Evolutionary conservation across 495 filamentous ascomycete genomes (phyloP), one percentile per base, ranked within the genome.

Genomic region (Talaromyces wortmannii): DNA sequence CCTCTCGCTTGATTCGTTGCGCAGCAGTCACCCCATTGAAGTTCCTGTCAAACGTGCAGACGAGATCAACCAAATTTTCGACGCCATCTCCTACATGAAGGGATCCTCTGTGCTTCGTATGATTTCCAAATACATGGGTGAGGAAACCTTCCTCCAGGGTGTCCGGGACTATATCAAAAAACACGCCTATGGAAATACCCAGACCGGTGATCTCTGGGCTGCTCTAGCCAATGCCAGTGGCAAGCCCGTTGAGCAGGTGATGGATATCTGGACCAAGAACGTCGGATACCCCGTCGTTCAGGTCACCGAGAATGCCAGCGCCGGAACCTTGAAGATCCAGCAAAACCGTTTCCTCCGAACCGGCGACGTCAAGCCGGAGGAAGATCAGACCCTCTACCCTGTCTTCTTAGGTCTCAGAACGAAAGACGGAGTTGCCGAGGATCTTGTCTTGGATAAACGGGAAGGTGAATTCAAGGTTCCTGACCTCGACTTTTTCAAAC

Each of bases 51-150:
- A 96, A 78, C 84, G 84, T 55, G 91, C 92, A 36, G 89, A 95
- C 59, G 91, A 97, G 70, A 90, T 98, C 71, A 95, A 96, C 72
- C 92, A 98, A 74, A 96, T 98, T 64, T 98, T 98, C 65, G 94
- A 98, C 69, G 90, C 90, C 47, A 98, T 97, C 59, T 96, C 92
- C 4, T 97, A 98, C 73, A 90, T 88, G 31, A 98, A 98, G 78
- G 94, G 94, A 13, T 96, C 90, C 4, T 95, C 90, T 60, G 92
- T 97, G 11, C 80, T 98, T 55, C 86, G 94, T 66, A 98, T 98
- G 94, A 90, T 98, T 56, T 96, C 92, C 30, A 94, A 89, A 59
- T 92, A 95, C 61, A 79, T 98, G 23, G 94, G 94, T 52, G 92
- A 96, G 69, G 89, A 97, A 42, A 78, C 82, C 33, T 98, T 98